Evolutionary conservation across 805 yeast species (phyloP), one percentile per base, ranked within the genome.

Genomic region (Groenewaldozyma salmanticensis): DNA sequence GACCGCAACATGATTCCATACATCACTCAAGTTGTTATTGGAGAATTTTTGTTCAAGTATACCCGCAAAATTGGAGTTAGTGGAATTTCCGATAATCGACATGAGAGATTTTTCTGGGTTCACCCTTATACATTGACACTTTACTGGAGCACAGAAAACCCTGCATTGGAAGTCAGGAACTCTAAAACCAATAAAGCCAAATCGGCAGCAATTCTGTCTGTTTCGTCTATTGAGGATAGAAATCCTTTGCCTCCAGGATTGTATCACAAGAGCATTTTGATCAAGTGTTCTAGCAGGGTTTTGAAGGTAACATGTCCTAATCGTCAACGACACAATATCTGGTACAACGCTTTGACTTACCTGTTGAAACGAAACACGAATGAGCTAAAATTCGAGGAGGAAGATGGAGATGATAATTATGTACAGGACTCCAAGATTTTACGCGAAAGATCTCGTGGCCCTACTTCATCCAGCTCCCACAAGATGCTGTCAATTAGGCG

Each of bases 81-180:
- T 33, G 71, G 81, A 1, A 70, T 85, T 17, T 74, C 90, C 0
- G 92, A 86, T 38, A 73, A 74, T 33, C 74, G 96, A 45, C 98
- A 90, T 56, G 92, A 82, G 55, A 72, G 96, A 49, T 90, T 76
- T 64, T 90, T 90, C 71, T 92, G 97, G 97, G 75, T 92, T 35
- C 95, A 90, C 61, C 97, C 98, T 2, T 88, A 88, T 60, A 81
- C 92, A 5, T 64, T 86, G 66, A 85, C 95, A 0, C 67, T 90
- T 36, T 87, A 85, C 60, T 90, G 98, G 98, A 79, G 90, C 2
- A 70, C 74, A 4, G 70, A 77, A 9, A 84, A 83, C 54, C 96
- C 96, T 1, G 81, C 80, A 0, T 57, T 81, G 37, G 79, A 81
- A 50, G 82, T 86, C 6, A 41, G 37, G 29, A 45, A 51, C 4